A percentile compares a stretch with the other conserved stretches of the same genome.
Conservation (phyloP, 2,329 filamentous ascomycete genomes). For the Aspergillus latus region DNA sequence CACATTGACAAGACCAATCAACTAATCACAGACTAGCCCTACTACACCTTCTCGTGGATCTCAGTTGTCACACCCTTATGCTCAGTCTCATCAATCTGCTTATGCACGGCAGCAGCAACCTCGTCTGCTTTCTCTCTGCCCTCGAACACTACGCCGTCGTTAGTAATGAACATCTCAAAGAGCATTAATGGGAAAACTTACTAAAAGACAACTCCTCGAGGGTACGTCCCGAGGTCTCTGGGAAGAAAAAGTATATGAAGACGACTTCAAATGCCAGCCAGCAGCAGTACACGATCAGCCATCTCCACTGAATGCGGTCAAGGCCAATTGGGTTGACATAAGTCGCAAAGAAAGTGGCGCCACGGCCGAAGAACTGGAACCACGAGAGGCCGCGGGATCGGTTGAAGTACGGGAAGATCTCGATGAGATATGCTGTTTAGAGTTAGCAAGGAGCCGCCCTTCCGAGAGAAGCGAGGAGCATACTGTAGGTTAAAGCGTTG, state of each 20-base stretch:
- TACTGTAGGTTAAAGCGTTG: slow-evolving; percentile 58
- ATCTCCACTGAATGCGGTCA: slow-evolving; percentile 46
- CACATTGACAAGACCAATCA: not conserved
- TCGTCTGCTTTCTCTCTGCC: slow-evolving; percentile 37
- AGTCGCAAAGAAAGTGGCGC: slow-evolving; percentile 52
- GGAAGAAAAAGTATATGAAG: slow-evolving; percentile 49
- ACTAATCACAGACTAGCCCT: not conserved
- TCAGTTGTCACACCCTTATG: slow-evolving; percentile 3
- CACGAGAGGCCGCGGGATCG: slow-evolving; percentile 60
- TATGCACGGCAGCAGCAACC: slow-evolving; percentile 39
- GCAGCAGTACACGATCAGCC: slow-evolving; percentile 46
- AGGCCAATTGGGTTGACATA: slow-evolving; percentile 51
- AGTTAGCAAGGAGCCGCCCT: not conserved
- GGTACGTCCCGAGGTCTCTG: slow-evolving; percentile 44
- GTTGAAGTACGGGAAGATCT: slow-evolving; percentile 59
- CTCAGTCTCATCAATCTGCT: slow-evolving; percentile 29
- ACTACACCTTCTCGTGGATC: slow-evolving; percentile 9
- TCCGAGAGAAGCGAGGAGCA: not conserved
- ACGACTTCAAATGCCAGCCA: slow-evolving; percentile 45
- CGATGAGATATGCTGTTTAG: slow-evolving; percentile 50
- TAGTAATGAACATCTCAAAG: slow-evolving; percentile 8
- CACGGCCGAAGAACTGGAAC: slow-evolving; percentile 56
- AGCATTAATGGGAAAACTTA: slow-evolving; percentile 25
- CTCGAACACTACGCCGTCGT: slow-evolving; percentile 35
- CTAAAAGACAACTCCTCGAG: slow-evolving; percentile 50